Percentiles rank a stretch among this genome's conserved stretches.
These are phyloP conservation scores for Diplodia intermedia DNA, from an alignment of 2,329 filamentous ascomycete genomes.

Conservation along the genomic window DNA sequence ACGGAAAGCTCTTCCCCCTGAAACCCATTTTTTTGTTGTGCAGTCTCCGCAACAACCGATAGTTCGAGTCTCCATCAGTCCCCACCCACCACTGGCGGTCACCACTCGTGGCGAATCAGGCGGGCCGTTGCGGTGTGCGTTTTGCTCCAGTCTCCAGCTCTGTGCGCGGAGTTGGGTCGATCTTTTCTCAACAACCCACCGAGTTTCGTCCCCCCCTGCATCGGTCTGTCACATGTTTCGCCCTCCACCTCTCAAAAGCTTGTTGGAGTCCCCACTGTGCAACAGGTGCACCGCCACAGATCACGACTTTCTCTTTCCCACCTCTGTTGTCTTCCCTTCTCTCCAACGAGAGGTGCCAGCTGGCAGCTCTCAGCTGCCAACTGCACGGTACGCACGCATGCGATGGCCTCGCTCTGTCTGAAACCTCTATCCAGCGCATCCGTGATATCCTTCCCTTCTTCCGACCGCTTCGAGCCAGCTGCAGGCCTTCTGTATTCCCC, in stretches of 20 bases:
- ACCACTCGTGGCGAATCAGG: constrained; percentile 9
- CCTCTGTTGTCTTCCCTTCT: not conserved
- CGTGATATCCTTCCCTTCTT: not conserved
- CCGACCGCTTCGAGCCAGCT: not conserved
- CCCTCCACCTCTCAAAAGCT: not conserved
- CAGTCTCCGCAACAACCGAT: constrained; percentile 12
- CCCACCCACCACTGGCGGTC: constrained; percentile 5
- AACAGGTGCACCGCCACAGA: constrained; percentile 15
- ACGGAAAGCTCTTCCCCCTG: constrained; percentile 6
- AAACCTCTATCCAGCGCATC: not conserved
- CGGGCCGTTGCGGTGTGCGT: constrained; percentile 20
- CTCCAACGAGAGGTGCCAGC: not conserved
- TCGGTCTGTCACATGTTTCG: not conserved
- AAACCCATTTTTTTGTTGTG: not conserved
- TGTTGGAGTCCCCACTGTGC: not conserved
- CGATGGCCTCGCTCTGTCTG: not conserved
- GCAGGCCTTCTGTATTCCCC: not conserved
- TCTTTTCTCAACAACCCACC: constrained; percentile 11
- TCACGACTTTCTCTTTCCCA: not conserved
- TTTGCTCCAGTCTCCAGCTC: not conserved
- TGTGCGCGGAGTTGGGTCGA: constrained; percentile 1
- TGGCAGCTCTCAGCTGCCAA: not conserved
- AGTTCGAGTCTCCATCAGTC: not conserved
- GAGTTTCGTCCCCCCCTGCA: constrained; percentile 1
- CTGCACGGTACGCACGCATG: not conserved